Conservation (phyloP, 2,329 filamentous ascomycete species). For the Cadophora malorum region DNA sequence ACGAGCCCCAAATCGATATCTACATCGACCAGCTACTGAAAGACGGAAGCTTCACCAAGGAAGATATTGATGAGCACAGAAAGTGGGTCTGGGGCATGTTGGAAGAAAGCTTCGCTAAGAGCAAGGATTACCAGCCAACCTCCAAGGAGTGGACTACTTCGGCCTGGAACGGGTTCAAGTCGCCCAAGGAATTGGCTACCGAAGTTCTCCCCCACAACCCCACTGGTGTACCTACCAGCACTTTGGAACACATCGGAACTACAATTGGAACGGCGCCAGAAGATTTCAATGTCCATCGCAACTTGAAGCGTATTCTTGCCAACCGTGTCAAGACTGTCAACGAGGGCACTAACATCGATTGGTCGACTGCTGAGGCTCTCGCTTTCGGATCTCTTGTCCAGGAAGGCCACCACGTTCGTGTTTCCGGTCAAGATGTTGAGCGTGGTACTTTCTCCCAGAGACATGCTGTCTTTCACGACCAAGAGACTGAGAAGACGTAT, state of each 20-base stretch:
- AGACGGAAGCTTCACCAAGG: constrained; percentile 95
- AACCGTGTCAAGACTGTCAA: constrained; percentile 90
- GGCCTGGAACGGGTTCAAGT: constrained; percentile 99
- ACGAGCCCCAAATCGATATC: constrained; percentile 84
- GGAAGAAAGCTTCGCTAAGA: constrained; percentile 95
- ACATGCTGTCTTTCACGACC: constrained; percentile 96
- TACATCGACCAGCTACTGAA: constrained; percentile 91
- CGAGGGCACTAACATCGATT: constrained; percentile 95
- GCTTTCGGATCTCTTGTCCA: constrained; percentile 90
- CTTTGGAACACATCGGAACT: constrained; percentile 81
- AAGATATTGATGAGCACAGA: constrained; percentile 98
- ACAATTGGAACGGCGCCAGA: constrained; percentile 81
- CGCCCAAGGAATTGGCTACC: constrained; percentile 93
- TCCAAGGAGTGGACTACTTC: constrained; percentile 99
- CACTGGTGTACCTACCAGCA: constrained; percentile 77
- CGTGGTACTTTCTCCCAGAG: constrained; percentile 99
- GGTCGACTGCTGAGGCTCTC: constrained; percentile 94
- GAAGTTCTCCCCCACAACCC: constrained; percentile 92
- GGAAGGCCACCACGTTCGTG: constrained; percentile 95
- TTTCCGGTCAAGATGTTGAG: constrained; percentile 98
- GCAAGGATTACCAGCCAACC: constrained; percentile 95
- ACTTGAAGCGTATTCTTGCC: constrained; percentile 93
- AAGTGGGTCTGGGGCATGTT: constrained; percentile 99
- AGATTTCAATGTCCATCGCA: constrained; percentile 88
- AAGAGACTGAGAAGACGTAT: constrained; percentile 91